phyloP scores from a whole-genome alignment of 2,329 filamentous ascomycete species.

The Dactylellina haptotyla region DNA sequence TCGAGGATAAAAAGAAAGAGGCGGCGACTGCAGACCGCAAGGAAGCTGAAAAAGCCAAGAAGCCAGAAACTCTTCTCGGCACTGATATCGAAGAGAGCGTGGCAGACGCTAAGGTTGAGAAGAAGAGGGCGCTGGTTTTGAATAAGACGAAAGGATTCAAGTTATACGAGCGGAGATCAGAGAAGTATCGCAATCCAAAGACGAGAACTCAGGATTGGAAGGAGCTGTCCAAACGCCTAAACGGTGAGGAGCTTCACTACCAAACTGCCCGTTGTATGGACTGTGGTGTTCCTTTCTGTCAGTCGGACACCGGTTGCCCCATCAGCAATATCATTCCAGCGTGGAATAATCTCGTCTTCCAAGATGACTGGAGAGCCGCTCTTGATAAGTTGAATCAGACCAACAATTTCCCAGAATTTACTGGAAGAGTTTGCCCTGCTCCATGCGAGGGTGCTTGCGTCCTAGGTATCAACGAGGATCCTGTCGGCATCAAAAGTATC shows the following conservation, averaged over 20 bases:
- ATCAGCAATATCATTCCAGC: conserved; percentile 97
- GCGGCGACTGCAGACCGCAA: conserved; percentile 65
- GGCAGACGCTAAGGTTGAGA: conserved; percentile 82
- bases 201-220: conserved; percentile 92
- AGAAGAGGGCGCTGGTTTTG: conserved; percentile 89
- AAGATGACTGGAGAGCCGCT: conserved; percentile 86
- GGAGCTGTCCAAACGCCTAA: conserved; percentile 85
- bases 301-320: conserved; percentile 93
- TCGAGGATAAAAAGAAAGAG: conserved; percentile 72
- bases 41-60: conserved; percentile 73
- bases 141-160: conserved; percentile 98
- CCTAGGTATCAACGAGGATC: conserved; percentile 94
- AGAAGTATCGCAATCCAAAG: conserved; percentile 89
- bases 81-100: conserved; percentile 90
- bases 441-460: conserved; percentile 97
- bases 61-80: conserved; percentile 65
- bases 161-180: conserved; percentile 90
- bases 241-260: conserved; percentile 95
- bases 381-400: conserved; percentile 92
- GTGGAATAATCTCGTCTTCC: conserved; percentile 62
- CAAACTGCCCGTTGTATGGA: conserved; percentile 98
- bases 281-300: conserved; percentile 97
- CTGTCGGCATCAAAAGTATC: conserved; percentile 97
- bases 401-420: conserved; percentile 99
- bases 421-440: conserved; percentile 93